Percentiles rank a stretch among this genome's conserved stretches.
These are phyloP conservation scores for Globisporangium cylindrosporum DNA, from an alignment of 352 stramenopile species.

Conservation along the genomic window DNA sequence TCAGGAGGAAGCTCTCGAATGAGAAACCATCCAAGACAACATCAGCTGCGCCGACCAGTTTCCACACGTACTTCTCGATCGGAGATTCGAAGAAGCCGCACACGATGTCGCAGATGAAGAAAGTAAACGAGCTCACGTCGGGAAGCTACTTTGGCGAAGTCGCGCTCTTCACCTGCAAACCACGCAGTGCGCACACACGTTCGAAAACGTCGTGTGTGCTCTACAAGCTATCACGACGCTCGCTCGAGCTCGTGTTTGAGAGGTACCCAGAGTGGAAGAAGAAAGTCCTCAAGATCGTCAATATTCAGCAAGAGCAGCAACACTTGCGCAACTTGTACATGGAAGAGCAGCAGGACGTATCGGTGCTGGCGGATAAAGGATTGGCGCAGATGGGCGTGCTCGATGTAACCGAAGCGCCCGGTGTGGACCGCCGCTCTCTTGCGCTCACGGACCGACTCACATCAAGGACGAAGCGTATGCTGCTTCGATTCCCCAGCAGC, in stretches of 20 bases:
- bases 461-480: neutral
- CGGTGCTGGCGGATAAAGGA: slow-evolving; percentile 11
- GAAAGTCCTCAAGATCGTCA: slow-evolving; percentile 53
- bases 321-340: slow-evolving; percentile 50
- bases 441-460: slow-evolving; percentile 1
- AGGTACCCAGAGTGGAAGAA: slow-evolving; percentile 63
- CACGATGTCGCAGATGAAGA: slow-evolving; percentile 32
- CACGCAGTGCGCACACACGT: slow-evolving; percentile 40
- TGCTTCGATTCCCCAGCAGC: neutral
- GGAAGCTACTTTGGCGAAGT: slow-evolving; percentile 61
- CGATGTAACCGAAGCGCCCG: slow-evolving; percentile 13
- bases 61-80: slow-evolving; percentile 6
- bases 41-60: neutral
- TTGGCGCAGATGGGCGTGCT: slow-evolving; percentile 13
- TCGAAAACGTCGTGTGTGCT: slow-evolving; percentile 58
- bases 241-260: slow-evolving; percentile 61
- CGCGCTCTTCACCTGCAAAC: slow-evolving; percentile 46
- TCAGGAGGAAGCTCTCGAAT: slow-evolving; percentile 9
- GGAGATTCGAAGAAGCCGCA: slow-evolving; percentile 27
- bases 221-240: slow-evolving; percentile 43
- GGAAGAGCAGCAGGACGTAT: slow-evolving; percentile 55
- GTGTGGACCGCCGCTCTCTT: neutral
- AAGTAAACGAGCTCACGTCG: slow-evolving; percentile 52
- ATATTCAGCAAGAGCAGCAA: slow-evolving; percentile 44
- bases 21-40: neutral